phyloP scores from a whole-genome alignment of 202 grass and related monocot genomes.

The Bolboschoenoplectus hybrid region DNA sequence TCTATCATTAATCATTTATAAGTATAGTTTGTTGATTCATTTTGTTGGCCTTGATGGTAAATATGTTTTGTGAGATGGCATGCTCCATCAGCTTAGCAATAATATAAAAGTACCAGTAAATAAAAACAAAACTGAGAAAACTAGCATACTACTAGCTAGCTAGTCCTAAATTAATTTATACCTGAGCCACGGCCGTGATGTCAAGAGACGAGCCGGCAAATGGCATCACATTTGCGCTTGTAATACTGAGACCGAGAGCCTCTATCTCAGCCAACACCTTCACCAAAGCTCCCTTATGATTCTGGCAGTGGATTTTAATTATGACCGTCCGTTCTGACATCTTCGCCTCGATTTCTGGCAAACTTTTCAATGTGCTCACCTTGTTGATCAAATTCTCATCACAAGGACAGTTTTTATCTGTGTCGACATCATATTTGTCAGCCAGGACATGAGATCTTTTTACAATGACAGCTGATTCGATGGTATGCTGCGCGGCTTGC shows the following conservation, averaged over 20 bases:
- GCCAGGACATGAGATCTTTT: conserved; percentile 72
- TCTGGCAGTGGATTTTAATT: conserved; percentile 93
- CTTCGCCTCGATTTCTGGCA: conserved; percentile 88
- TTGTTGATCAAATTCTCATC: conserved; percentile 66
- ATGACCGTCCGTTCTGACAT: conserved; percentile 72
- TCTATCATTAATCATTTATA: too few species aligned
- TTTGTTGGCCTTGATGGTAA: too few species aligned
- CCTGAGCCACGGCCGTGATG: conserved; percentile 90
- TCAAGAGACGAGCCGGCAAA: conserved; percentile 75
- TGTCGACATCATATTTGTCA: conserved; percentile 47
- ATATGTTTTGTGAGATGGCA: too few species aligned
- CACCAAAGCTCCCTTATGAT: conserved; percentile 72
- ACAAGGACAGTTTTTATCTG: conserved; percentile 49
- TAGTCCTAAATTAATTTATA: conserved; percentile 5
- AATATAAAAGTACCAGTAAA: too few species aligned
- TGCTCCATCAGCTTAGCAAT: too few species aligned
- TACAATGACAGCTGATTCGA: conserved; percentile 82
- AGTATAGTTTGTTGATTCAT: too few species aligned
- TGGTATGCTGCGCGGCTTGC: conserved; percentile 54
- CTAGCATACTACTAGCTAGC: too few species aligned
- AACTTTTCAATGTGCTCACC: conserved; percentile 1
- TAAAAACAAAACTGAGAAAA: too few species aligned
- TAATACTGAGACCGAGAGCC: conserved; percentile 63
- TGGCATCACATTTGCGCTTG: conserved; percentile 83
- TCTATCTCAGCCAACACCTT: conserved; percentile 70